Percentiles rank a stretch among this genome's conserved stretches.
Conservation (phyloP, 257 asterid species). For the Coffea canephora region DNA sequence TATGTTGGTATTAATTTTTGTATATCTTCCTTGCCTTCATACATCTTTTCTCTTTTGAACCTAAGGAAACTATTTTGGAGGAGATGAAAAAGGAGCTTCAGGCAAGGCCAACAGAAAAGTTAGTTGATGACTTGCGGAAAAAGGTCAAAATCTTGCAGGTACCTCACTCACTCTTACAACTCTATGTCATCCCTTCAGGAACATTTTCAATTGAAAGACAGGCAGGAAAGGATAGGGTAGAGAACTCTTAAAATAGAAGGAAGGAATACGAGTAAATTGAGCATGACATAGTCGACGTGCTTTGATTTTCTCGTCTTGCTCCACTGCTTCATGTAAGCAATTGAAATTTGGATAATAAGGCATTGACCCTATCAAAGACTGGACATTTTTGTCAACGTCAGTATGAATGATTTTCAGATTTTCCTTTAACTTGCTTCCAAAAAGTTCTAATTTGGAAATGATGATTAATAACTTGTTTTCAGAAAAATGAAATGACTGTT, state of each 20-base stretch:
- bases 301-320: background rate
- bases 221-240: background rate
- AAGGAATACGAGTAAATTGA: background rate
- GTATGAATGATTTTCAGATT: background rate
- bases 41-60: conserved; percentile 19
- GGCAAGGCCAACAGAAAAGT: conserved; percentile 77
- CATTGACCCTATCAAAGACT: background rate
- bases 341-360: background rate
- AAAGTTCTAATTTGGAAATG: background rate
- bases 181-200: conserved; percentile 8
- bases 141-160: conserved; percentile 98
- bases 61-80: conserved; percentile 68
- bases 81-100: conserved; percentile 85
- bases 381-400: background rate
- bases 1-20: background rate
- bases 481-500: background rate
- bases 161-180: conserved; percentile 16
- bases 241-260: background rate
- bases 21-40: conserved; percentile 7
- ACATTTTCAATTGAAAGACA: background rate
- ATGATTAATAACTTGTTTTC: background rate
- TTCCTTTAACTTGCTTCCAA: background rate
- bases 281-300: background rate
- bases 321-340: background rate
- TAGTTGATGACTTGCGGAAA: conserved; percentile 88